Conservation (phyloP, 2,329 filamentous ascomycete genomes). For the Hyphodiscus sp. region DNA sequence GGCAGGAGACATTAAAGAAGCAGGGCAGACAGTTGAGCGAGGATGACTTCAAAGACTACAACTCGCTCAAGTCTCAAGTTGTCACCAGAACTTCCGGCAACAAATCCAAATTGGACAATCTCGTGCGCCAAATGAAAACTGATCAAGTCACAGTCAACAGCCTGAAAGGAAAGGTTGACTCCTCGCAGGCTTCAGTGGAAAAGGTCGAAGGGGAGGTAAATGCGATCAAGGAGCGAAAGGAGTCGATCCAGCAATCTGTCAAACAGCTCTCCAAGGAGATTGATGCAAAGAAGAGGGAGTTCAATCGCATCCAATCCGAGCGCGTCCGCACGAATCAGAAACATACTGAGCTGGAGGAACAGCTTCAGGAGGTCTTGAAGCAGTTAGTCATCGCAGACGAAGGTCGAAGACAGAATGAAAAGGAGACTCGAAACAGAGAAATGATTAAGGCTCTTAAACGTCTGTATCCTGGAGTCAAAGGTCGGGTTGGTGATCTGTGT, state of each 20-base stretch:
- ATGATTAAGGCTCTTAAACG: conserved; percentile 81
- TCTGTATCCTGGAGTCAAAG: conserved; percentile 86
- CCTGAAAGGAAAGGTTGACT: conserved; percentile 81
- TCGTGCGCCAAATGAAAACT: conserved; percentile 83
- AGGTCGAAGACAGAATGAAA: conserved; percentile 77
- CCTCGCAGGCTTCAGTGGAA: conserved; percentile 64
- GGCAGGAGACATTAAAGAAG: conserved; percentile 76
- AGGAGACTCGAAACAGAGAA: conserved; percentile 72
- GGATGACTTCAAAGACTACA: conserved; percentile 84
- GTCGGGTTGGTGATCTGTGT: conserved; percentile 84
- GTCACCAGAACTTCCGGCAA: conserved; percentile 75
- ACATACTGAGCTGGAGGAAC: conserved; percentile 85
- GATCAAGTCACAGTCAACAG: conserved; percentile 88
- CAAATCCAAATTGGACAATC: conserved; percentile 75
- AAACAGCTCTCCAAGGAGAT: conserved; percentile 72
- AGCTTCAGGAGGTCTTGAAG: conserved; percentile 71
- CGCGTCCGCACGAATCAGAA: conserved; percentile 73
- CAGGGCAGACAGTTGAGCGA: conserved; percentile 82
- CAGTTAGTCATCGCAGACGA: conserved; percentile 83
- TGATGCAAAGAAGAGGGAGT: conserved; percentile 81
- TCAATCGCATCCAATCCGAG: conserved; percentile 79
- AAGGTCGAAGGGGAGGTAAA: conserved; percentile 67
- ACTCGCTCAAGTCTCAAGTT: conserved; percentile 74
- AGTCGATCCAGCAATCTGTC: conserved; percentile 53
- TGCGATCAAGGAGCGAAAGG: conserved; percentile 62